A percentile compares a stretch with the other conserved stretches of the same genome.
Conservation (phyloP, 371 early-diverging fungal species). For the Syncephalastrum monosporum region DNA sequence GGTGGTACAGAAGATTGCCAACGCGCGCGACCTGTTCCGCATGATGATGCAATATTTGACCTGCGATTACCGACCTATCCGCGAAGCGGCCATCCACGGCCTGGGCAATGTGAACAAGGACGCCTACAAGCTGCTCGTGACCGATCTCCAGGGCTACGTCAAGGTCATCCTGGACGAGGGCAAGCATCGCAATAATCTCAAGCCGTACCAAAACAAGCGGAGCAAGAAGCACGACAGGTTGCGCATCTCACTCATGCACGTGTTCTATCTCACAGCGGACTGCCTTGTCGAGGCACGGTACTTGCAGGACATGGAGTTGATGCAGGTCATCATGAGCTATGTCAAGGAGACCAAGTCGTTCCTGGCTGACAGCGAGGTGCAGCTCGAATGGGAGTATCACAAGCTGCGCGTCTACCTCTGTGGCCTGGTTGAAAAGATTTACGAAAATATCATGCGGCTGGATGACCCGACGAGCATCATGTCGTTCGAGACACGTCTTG, state of each 20-base stretch:
- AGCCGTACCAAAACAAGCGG: conserved; percentile 61
- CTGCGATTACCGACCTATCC: conserved; percentile 70
- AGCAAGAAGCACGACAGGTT: conserved; percentile 70
- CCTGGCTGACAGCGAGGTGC: conserved; percentile 68
- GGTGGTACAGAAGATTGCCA: conserved; percentile 52
- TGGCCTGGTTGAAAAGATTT: conserved; percentile 80
- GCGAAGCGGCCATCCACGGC: conserved; percentile 70
- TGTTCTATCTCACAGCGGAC: conserved; percentile 71
- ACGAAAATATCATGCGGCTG: conserved; percentile 58
- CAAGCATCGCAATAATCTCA: conserved; percentile 54
- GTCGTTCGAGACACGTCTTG: conserved; percentile 76
- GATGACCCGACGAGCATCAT: conserved; percentile 57
- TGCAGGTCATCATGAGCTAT: conserved; percentile 66
- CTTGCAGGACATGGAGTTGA: conserved; percentile 62
- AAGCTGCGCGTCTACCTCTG: conserved; percentile 85
- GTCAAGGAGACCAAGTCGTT: conserved; percentile 75
- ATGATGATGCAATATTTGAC: conserved; percentile 65
- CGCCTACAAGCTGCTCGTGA: conserved; percentile 67
- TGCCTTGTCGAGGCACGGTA: conserved; percentile 57
- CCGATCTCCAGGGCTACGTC: conserved; percentile 67
- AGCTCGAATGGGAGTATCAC: conserved; percentile 87
- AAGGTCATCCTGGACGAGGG: conserved; percentile 68
- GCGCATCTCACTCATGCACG: conserved; percentile 73
- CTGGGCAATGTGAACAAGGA: conserved; percentile 70
- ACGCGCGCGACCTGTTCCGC: conserved; percentile 60